Base-by-base conservation (phyloP, 1,139 yeast species). In the Blastobotrys elegans region DNA sequence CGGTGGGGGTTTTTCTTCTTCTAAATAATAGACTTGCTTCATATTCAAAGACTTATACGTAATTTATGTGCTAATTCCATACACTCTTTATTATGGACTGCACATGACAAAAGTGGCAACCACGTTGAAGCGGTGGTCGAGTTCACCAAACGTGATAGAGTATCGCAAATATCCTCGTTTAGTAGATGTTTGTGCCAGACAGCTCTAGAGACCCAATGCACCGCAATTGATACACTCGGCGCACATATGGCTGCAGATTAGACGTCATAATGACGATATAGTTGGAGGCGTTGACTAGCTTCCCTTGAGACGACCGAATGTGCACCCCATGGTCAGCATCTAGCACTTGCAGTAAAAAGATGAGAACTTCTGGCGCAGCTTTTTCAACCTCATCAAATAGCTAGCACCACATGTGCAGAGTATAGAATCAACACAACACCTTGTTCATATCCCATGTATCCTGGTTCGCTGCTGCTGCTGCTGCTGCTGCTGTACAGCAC, bases 401-500 rank as follows among this genome's bases (percentile, higher is more conserved):
- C 29, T n/a, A n/a, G n/a, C n/a, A 92, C 78, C 24, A 94, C 98
- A 4, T 97, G 86, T 72, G 92, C 92, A 47, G 99, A 98, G 54
- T 85, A 82, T 64, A 97, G 80, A 52, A 88, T 77, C 53, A 92
- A 75, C 58, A 90, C 80, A 58, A 97, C 98, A 66, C 98, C 97
- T 67, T 92, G 97, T 66, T 90, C 97, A 65, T 87, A 92, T 37
- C 99, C 99, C 59, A 92, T 87, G 64, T 92, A 94, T 60, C 99
- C 98, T 1, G 98, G 97, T 3, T 97, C 95, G 26, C 97, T 94
- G 69, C 99, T n/a, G n/a, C n/a, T n/a, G n/a, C n/a, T n/a, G n/a
- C n/a, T n/a, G n/a, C n/a, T n/a, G n/a, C n/a, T n/a, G n/a, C n/a
- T n/a, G n/a, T n/a, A n/a, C n/a, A n/a, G n/a, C n/a, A n/a, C n/a